Base-by-base conservation (phyloP, 495 filamentous ascomycete species). In the Talaromyces borbonicus region DNA sequence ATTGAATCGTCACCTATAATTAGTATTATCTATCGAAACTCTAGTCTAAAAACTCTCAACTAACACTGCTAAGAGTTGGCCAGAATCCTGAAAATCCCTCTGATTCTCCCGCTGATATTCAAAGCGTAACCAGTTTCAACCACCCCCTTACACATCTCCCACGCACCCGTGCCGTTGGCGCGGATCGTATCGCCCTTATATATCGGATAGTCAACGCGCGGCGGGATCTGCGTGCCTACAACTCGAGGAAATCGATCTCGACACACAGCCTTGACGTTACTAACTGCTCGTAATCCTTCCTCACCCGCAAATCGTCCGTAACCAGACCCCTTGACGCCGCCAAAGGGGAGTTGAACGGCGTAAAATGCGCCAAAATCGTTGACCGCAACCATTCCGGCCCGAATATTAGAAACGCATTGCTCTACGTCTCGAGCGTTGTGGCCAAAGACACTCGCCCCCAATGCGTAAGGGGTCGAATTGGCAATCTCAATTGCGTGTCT, bases 311-410 rank as follows among this genome's bases (percentile, higher is more conserved):
- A 97, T 12, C 92, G 68, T 5, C 93, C 92, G 61, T 97, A 96
- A 2, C 92, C 92, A 31, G 83, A 89, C 0, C 87, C 90, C 46
- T 76, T 75, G 15, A 85, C 77, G 19, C 92, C 92, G 18, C 92
- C 92, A 59, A 98, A 98, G 0, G 92, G 92, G 12, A 98, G 62
- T 64, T 92, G 86, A 12, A 93, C 86, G 19, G 90, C 84, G 61
- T 98, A 98, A 56, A 79, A 95, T 12, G 78, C 82, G 16, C 79
- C 92, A 52, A 98, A 98, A 65, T 97, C 92, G 55, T 98, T 97
- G 43, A 98, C 78, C 37, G 83, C 75, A 4, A 97, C 84, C 84
- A 95, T 95, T 20, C 92, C 92, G 2, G 83, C 80, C 44, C 81
- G 76, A 43, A 97, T 74, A 18, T 75, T 72, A n/a, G 52, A 55